These are phyloP conservation scores for Amniculicola lignicola DNA, from an alignment of 495 filamentous ascomycete species.

Conservation along the genomic window DNA sequence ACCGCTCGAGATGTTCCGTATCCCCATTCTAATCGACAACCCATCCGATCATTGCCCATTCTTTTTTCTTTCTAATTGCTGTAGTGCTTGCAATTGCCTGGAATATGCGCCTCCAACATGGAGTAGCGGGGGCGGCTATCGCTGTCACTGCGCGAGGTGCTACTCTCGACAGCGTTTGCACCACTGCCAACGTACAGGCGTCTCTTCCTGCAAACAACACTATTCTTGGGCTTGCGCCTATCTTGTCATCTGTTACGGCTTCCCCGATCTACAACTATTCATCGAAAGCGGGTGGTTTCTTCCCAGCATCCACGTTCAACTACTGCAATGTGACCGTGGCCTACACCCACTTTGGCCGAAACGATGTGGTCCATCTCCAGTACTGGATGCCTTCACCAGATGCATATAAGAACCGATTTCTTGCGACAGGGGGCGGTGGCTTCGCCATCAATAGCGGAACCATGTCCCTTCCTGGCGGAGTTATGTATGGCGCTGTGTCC, in stretches of 20 bases:
- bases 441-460: conserved; percentile 47
- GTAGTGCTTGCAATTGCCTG: too few species aligned
- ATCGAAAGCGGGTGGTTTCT: background rate
- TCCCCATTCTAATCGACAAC: too few species aligned
- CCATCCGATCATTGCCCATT: too few species aligned
- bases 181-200: background rate
- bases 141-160: too few species aligned
- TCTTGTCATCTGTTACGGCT: background rate
- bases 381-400: conserved; percentile 45
- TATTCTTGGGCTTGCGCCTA: background rate
- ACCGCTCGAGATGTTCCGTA: too few species aligned
- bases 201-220: background rate
- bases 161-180: conserved; percentile 6
- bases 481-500: conserved; percentile 48
- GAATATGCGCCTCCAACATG: too few species aligned
- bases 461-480: conserved; percentile 40
- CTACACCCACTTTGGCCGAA: conserved; percentile 44
- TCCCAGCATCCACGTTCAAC: conserved; percentile 5
- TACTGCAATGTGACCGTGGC: conserved; percentile 51
- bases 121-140: too few species aligned
- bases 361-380: conserved; percentile 41
- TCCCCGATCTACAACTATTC: background rate
- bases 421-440: conserved; percentile 48
- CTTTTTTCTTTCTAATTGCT: too few species aligned
- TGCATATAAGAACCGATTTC: conserved; percentile 46